A percentile compares a stretch with the other conserved stretches of the same genome.
These are phyloP conservation scores for Verruconis gallopava DNA, from an alignment of 2,329 filamentous ascomycete genomes.

Conservation along the genomic window DNA sequence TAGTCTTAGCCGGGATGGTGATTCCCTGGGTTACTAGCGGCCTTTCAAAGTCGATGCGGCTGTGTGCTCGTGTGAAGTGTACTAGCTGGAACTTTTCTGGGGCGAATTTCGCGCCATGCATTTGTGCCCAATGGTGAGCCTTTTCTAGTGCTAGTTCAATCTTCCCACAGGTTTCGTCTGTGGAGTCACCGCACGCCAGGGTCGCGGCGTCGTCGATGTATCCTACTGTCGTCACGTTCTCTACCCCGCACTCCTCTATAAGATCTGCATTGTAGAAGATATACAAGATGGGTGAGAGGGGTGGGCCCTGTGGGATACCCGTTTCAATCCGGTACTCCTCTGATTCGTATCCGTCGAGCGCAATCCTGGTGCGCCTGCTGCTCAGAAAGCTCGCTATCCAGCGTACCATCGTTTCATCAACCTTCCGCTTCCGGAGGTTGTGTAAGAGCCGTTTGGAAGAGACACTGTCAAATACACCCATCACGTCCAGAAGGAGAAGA, in stretches of 20 bases:
- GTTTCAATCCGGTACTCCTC: conserved; percentile 11
- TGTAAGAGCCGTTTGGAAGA: conserved; percentile 16
- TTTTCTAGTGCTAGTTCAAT: conserved; percentile 12
- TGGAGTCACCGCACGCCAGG: conserved; percentile 13
- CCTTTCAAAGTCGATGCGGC: no score
- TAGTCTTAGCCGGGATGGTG: no score
- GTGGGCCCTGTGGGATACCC: conserved; percentile 12
- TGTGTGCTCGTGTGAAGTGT: conserved; percentile 14
- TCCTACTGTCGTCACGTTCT: conserved; percentile 9
- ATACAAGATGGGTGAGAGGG: conserved; percentile 18
- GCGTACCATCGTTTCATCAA: not conserved
- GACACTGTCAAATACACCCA: conserved; percentile 20
- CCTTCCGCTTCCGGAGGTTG: conserved; percentile 11
- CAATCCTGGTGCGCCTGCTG: conserved; percentile 11
- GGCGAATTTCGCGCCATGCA: conserved; percentile 17
- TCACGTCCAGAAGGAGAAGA: conserved; percentile 21
- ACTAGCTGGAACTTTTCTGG: conserved; percentile 20
- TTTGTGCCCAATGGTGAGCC: conserved; percentile 16
- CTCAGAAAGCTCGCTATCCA: conserved; percentile 13
- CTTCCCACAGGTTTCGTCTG: conserved; percentile 13
- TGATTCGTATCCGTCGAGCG: conserved; percentile 12
- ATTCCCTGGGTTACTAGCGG: no score
- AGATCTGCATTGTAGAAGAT: conserved; percentile 20
- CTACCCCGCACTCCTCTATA: conserved; percentile 13
- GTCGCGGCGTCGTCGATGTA: conserved; percentile 18